Evolutionary conservation across 2,329 filamentous ascomycete genomes (phyloP), one percentile per base, ranked within the genome.

Genomic region (Penicillium brevicompactum): DNA sequence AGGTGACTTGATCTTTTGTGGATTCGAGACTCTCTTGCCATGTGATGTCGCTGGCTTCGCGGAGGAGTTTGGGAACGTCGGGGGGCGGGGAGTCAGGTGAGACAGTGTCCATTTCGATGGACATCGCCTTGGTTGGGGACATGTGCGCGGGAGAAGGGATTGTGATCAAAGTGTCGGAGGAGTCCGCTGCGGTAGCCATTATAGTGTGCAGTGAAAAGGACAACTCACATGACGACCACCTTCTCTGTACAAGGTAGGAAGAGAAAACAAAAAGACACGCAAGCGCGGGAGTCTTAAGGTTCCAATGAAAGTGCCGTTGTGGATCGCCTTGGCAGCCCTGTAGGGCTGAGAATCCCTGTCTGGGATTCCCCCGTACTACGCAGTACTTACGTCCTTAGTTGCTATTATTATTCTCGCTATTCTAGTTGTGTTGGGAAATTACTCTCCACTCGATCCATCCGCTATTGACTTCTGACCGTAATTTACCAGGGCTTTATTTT

Each of bases 261-360:
- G 41, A 38, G 27, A n/a, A 14, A 46, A 21, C 21, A 37, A 24
- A 41, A 38, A 46, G 41, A 42, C 22, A 53, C 43, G 40, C 41
- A 50, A 53, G 46, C 41, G 24, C 32, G 51, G 31, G 50, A 47
- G 31, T 3, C 13, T 34, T 34, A 10, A 43, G 40, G 40, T 45
- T 32, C 46, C 22, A 40, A 42, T 14, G 16, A 24, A 49, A 40
- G 37, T n/a, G 34, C 22, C 18, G n/a, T n/a, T 40, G 13, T 46
- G 44, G 51, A 50, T 37, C 46, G 42, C 10, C 63, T 63, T 64
- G 63, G 59, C 60, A 38, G 57, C 61, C 65, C 47, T 55, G 55
- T 67, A 67, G 62, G 65, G 64, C 63, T 66, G 64, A 65, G 51
- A 31, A 59, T 53, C 51, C 51, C 13, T 42, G 24, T 30, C 44